Evolutionary conservation across 2,329 filamentous ascomycete species (phyloP).

Genomic region (Cadophora luteo-olivacea): DNA sequence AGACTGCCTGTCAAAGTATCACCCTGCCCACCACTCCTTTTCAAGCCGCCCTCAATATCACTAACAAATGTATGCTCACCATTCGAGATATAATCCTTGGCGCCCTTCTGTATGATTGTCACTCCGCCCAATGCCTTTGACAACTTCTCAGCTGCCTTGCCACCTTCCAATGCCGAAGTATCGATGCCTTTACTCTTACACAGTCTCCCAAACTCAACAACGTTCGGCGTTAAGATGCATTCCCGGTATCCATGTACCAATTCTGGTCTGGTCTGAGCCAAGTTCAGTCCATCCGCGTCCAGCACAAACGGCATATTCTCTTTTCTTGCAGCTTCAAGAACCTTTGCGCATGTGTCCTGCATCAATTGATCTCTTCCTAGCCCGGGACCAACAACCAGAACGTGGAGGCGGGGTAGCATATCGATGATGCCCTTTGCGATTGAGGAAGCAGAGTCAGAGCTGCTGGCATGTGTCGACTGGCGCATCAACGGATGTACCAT

Average conservation of each 20-base stretch:
- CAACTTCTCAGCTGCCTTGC: constrained; percentile 64
- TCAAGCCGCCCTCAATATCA: constrained; percentile 81
- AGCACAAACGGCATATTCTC: constrained; percentile 80
- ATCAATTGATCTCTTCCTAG: constrained; percentile 89
- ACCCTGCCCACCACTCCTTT: constrained; percentile 92
- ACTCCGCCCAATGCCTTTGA: constrained; percentile 83
- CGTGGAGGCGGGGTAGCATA: constrained; percentile 87
- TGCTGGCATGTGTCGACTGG: constrained; percentile 64
- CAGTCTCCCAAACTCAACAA: constrained; percentile 87
- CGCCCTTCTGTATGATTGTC: constrained; percentile 89
- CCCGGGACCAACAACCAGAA: constrained; percentile 90
- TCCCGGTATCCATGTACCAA: constrained; percentile 81
- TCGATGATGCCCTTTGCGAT: constrained; percentile 74
- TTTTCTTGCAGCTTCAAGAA: constrained; percentile 80
- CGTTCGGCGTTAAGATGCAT: constrained; percentile 92
- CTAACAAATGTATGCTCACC: constrained; percentile 76
- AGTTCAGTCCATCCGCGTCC: constrained; percentile 85
- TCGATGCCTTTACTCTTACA: constrained; percentile 78
- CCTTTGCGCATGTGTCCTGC: constrained; percentile 81
- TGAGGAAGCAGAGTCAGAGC: constrained; percentile 60
- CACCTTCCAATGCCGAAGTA: constrained; percentile 49
- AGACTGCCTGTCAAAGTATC: constrained; percentile 92
- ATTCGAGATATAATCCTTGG: constrained; percentile 82
- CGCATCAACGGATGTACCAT: constrained; percentile 99
- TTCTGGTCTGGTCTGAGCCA: constrained; percentile 78